These are phyloP conservation scores for Pichia thaimueangensis DNA, from an alignment of 805 yeast species.

Conservation along the genomic window DNA sequence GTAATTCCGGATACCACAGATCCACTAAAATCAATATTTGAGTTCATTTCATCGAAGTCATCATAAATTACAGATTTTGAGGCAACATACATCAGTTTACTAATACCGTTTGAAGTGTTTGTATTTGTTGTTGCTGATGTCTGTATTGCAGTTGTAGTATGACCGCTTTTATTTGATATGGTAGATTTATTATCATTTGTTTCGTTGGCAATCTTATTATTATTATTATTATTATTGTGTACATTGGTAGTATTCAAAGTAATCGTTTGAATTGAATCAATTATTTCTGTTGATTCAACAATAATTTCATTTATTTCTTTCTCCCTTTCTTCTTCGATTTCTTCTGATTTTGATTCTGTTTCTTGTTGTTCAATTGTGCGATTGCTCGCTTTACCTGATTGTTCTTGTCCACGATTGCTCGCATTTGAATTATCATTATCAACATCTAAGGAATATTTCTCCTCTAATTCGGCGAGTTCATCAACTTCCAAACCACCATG, in stretches of 20 bases:
- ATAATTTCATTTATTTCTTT: neutral
- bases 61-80: neutral
- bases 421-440: neutral
- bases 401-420: conserved; percentile 14
- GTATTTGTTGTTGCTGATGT: neutral
- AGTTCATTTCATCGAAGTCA: neutral
- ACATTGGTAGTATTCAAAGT: neutral
- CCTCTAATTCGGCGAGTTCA: conserved; percentile 1
- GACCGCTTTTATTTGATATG: too few relatives aligned
- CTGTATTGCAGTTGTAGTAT: too few relatives aligned
- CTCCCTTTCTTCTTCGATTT: conserved; percentile 11
- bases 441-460: too few relatives aligned
- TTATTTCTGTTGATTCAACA: neutral
- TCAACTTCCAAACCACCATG: conserved; percentile 9
- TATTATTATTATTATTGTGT: neutral
- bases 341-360: neutral
- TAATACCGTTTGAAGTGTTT: neutral
- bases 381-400: conserved; percentile 9
- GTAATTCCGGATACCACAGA: conserved; percentile 1
- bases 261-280: neutral
- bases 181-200: too few relatives aligned
- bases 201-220: too few relatives aligned
- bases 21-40: neutral
- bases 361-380: conserved; percentile 8
- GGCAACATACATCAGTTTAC: neutral